phyloP scores from a whole-genome alignment of 495 filamentous ascomycete genomes.

The Elasticomyces elasticus region DNA sequence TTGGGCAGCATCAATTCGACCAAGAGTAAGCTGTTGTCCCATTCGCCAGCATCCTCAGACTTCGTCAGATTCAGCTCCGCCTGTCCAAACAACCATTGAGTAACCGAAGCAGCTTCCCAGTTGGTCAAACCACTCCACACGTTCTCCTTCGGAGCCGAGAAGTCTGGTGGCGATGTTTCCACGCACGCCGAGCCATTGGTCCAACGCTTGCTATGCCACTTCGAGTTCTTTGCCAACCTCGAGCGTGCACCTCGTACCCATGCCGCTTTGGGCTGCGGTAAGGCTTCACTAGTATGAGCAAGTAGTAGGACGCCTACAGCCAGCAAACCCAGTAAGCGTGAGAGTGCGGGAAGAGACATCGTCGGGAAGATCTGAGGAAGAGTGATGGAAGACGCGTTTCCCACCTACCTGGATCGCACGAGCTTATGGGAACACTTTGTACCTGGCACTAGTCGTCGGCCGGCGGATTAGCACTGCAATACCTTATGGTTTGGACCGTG shows the following conservation, averaged over 20 bases:
- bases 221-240: not conserved
- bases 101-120: slow-evolving; percentile 8
- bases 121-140: slow-evolving; percentile 13
- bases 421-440: not conserved
- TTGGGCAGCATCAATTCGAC: slow-evolving; percentile 43
- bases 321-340: not conserved
- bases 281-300: not conserved
- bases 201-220: not conserved
- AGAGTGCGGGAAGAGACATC: not conserved
- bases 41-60: slow-evolving; percentile 9
- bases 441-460: not conserved
- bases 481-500: not conserved
- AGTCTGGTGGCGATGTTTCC: not conserved
- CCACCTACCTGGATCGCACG: not conserved
- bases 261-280: not conserved
- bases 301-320: not conserved
- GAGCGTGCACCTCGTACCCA: slow-evolving; percentile 1
- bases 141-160: slow-evolving; percentile 17
- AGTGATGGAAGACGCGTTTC: not conserved
- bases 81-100: slow-evolving; percentile 9
- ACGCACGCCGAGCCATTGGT: slow-evolving; percentile 1
- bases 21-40: slow-evolving; percentile 22
- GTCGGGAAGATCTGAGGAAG: not conserved
- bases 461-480: not conserved
- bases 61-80: slow-evolving; percentile 9